These are phyloP conservation scores for Podaxis rugospora DNA, from an alignment of 768 basidiomycete species.

Conservation along the genomic window DNA sequence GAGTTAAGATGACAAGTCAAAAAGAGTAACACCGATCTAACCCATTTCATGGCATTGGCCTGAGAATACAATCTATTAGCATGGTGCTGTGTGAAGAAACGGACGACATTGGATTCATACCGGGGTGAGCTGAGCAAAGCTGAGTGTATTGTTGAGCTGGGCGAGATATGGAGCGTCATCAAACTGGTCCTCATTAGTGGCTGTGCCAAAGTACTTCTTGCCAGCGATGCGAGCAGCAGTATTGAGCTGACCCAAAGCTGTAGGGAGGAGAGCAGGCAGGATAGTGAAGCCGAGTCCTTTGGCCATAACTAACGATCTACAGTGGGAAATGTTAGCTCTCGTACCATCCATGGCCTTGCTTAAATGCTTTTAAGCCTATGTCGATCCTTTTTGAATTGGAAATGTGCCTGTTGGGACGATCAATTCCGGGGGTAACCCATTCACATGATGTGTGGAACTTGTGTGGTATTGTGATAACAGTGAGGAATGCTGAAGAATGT, in stretches of 20 bases:
- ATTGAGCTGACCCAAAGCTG: conserved; percentile 43
- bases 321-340: neutral
- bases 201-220: conserved; percentile 45
- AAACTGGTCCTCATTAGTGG: conserved; percentile 43
- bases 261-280: conserved; percentile 6
- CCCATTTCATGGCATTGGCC: conserved; percentile 56
- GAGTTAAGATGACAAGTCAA: neutral
- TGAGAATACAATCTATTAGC: conserved; percentile 7
- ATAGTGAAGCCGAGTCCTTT: neutral
- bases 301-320: neutral
- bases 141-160: conserved; percentile 29
- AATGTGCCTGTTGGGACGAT: neutral
- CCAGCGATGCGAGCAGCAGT: conserved; percentile 38
- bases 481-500: neutral
- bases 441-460: neutral
- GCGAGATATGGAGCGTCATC: conserved; percentile 34
- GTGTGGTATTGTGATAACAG: neutral
- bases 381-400: neutral
- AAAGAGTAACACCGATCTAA: conserved; percentile 15
- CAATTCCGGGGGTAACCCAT: neutral
- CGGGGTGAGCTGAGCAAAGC: conserved; percentile 43
- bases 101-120: neutral
- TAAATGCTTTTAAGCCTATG: neutral
- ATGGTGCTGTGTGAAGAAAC: neutral
- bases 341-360: no score